Percentiles rank a stretch among this genome's conserved stretches.
These are phyloP conservation scores for Saccharomycopsis microspora DNA, from an alignment of 805 yeast species.

Conservation along the genomic window DNA sequence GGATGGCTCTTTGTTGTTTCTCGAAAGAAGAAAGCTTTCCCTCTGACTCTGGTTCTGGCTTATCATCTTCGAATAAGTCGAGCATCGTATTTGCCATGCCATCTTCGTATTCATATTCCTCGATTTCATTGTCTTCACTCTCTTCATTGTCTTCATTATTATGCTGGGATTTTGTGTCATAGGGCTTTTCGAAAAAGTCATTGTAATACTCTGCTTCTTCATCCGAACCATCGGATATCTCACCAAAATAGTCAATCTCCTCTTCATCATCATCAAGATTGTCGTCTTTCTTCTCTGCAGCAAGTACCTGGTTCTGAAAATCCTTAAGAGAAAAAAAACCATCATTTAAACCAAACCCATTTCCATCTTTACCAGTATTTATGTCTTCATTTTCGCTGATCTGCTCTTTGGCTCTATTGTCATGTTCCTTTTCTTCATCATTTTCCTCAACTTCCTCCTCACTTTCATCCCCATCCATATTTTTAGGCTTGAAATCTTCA, in stretches of 20 bases:
- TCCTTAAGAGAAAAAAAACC: slow-evolving; percentile 78
- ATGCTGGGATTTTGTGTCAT: not conserved
- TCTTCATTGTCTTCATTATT: slow-evolving; percentile 15
- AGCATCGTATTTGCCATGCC: slow-evolving; percentile 51
- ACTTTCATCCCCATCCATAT: slow-evolving; percentile 29
- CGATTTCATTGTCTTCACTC: slow-evolving; percentile 31
- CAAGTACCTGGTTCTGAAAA: slow-evolving; percentile 66
- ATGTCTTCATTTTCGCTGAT: slow-evolving; percentile 43
- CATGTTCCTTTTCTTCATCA: slow-evolving; percentile 21
- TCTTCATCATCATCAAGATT: slow-evolving; percentile 40
- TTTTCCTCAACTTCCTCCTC: slow-evolving; percentile 21
- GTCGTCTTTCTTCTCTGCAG: slow-evolving; percentile 36
- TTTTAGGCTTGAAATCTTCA: slow-evolving; percentile 18
- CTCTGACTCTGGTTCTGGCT: slow-evolving; percentile 18
- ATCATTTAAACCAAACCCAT: slow-evolving; percentile 57
- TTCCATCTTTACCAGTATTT: slow-evolving; percentile 39
- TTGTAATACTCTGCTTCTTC: slow-evolving; percentile 49
- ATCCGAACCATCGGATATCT: slow-evolving; percentile 40
- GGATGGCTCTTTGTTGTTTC: slow-evolving; percentile 67
- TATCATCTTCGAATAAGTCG: slow-evolving; percentile 45
- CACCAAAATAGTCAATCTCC: slow-evolving; percentile 39
- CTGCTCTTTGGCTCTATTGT: slow-evolving; percentile 21
- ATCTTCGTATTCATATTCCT: slow-evolving; percentile 48
- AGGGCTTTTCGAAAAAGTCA: slow-evolving; percentile 49
- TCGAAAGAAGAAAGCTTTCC: slow-evolving; percentile 62